Conservation (phyloP, 805 yeast genomes). For the Starmerella vaccinii region DNA sequence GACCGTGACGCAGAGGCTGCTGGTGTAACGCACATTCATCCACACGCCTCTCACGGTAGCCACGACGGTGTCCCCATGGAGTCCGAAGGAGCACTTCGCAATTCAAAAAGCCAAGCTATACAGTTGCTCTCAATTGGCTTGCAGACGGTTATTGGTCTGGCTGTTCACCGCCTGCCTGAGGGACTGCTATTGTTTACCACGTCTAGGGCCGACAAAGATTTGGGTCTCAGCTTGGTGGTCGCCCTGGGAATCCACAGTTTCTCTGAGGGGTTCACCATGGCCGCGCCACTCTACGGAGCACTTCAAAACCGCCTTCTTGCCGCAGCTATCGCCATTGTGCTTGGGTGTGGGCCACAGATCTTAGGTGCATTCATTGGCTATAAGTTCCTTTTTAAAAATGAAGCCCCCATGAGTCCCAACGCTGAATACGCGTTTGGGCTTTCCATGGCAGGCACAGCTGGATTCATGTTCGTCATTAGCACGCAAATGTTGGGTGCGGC, state of each 20-base stretch:
- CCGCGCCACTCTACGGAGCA: slow-evolving; percentile 77
- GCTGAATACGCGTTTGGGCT: slow-evolving; percentile 42
- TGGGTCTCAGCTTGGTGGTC: slow-evolving; percentile 72
- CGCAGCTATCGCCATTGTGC: slow-evolving; percentile 47
- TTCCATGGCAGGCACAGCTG: slow-evolving; percentile 65
- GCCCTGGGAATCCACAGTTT: slow-evolving; percentile 84
- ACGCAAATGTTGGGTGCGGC: slow-evolving; percentile 81
- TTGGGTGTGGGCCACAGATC: slow-evolving; percentile 84
- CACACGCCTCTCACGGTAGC: neutral
- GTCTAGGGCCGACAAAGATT: slow-evolving; percentile 49
- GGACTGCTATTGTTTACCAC: slow-evolving; percentile 85
- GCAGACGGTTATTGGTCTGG: slow-evolving; percentile 79
- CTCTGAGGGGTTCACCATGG: slow-evolving; percentile 90
- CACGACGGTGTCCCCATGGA: slow-evolving; percentile 22
- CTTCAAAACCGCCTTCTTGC: slow-evolving; percentile 55
- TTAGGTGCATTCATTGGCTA: slow-evolving; percentile 57
- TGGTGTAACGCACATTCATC: neutral
- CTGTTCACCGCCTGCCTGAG: slow-evolving; percentile 88
- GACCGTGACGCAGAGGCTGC: neutral
- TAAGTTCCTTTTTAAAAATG: slow-evolving; percentile 37
- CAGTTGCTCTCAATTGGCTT: slow-evolving; percentile 76
- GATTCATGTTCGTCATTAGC: slow-evolving; percentile 72
- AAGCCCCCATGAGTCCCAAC: slow-evolving; percentile 37
- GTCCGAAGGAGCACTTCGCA: neutral
- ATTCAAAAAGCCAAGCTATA: slow-evolving; percentile 48